Conservation (phyloP, 306 rosid genomes). For the Parietaria judaica region DNA sequence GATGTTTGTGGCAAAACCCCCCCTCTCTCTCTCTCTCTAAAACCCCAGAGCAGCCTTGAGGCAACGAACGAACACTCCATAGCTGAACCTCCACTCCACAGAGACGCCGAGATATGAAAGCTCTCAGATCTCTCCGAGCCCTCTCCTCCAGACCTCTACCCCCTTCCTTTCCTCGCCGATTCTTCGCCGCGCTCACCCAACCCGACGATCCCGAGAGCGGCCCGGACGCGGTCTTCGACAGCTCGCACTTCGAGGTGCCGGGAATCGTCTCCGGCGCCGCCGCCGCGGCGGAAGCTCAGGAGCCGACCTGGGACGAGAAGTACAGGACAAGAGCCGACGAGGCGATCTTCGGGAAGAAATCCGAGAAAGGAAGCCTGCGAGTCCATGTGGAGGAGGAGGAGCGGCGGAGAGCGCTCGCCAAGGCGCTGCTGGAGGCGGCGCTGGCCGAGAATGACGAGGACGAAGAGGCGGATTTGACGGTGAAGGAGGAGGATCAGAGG, state of each 20-base stretch:
- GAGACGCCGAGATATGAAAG: conserved; percentile 49
- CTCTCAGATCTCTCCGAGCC: conserved; percentile 45
- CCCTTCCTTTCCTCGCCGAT: conserved; percentile 16
- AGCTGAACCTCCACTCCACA: not conserved
- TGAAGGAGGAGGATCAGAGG: conserved; percentile 79
- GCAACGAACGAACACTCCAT: not conserved
- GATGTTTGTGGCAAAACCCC: no score
- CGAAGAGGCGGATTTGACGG: conserved; percentile 18
- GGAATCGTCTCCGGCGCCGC: conserved; percentile 22
- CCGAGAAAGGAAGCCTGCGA: conserved; percentile 32
- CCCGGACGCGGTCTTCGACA: conserved; percentile 54
- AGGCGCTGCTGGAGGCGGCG: conserved; percentile 68
- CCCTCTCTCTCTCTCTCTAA: not conserved
- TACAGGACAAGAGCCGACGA: conserved; percentile 47
- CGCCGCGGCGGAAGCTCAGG: conserved; percentile 17
- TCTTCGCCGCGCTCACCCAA: conserved; percentile 61
- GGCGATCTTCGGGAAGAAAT: conserved; percentile 29
- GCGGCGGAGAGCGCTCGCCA: conserved; percentile 51
- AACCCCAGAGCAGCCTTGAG: not conserved
- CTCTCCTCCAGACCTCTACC: conserved; percentile 18
- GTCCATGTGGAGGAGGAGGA: conserved; percentile 45
- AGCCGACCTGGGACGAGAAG: conserved; percentile 54
- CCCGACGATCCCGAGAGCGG: conserved; percentile 25
- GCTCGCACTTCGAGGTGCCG: conserved; percentile 45
- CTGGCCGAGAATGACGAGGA: conserved; percentile 34